Conservation (phyloP, 495 filamentous ascomycete species). For the Pseudotulostoma volvatum region DNA sequence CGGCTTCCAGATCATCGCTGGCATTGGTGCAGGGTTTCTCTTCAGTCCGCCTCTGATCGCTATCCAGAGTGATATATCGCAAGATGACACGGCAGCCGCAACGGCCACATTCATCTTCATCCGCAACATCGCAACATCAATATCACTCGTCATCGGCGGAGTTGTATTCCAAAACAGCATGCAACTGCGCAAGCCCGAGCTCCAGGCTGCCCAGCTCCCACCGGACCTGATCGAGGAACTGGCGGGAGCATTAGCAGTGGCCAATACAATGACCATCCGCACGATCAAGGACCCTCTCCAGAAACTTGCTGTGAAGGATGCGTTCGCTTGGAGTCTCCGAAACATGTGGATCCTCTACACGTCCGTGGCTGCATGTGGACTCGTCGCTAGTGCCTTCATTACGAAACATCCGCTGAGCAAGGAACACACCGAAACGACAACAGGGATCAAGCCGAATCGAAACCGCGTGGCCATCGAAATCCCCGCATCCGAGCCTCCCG, state of each 20-base stretch:
- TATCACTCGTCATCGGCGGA: constrained; percentile 62
- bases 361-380: constrained; percentile 28
- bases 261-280: constrained; percentile 32
- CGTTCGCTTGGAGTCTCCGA: constrained; percentile 42
- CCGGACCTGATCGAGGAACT: constrained; percentile 20
- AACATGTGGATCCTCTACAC: constrained; percentile 50
- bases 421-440: constrained; percentile 46
- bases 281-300: constrained; percentile 27
- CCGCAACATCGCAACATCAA: constrained; percentile 52
- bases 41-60: constrained; percentile 57
- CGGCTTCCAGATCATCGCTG: constrained; percentile 46
- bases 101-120: constrained; percentile 63
- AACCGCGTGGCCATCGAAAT: no score
- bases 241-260: constrained; percentile 32
- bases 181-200: constrained; percentile 18
- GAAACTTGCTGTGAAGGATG: constrained; percentile 30
- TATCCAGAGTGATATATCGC: constrained; percentile 51
- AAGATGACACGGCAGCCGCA: constrained; percentile 57
- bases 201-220: constrained; percentile 32
- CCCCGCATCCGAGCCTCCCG: no score
- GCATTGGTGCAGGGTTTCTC: constrained; percentile 31
- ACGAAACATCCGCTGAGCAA: constrained; percentile 31
- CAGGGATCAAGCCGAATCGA: no score
- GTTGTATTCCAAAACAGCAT: constrained; percentile 62
- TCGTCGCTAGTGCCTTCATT: constrained; percentile 40